Evolutionary conservation across 208 protist species (phyloP), one percentile per base, ranked within the genome.

Genomic region (Spongospora subterranea): DNA sequence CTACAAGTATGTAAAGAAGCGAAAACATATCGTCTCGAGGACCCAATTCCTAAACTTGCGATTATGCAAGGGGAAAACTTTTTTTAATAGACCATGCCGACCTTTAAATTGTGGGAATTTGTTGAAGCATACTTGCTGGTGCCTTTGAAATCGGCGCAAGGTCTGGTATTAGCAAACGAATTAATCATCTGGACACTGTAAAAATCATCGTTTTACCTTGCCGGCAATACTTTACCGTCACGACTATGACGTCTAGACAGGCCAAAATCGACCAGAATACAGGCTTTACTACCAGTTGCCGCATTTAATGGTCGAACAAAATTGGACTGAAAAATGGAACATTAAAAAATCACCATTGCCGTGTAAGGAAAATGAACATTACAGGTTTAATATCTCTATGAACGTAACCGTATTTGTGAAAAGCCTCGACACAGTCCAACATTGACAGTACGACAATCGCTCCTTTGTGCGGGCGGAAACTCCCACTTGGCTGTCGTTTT

Each of bases 21-120:
- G 71, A 82, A n/a, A 82, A 82, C 11, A 82, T 82, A 43, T 82
- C 71, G n/a, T 82, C 71, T 13, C 71, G 71, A 82, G 71, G 71
- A 6, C 35, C 71, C n/a, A 82, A 43, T 43, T 82, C 71, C 71
- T 82, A 35, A 45, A 20, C 40, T 6, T 20, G 40, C n/a, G 6
- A 82, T 82, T n/a, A n/a, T n/a, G n/a, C n/a, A 82, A 82, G n/a
- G n/a, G 6, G 71, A 82, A 35, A 13, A 82, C 6, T 20, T 17
- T 6, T 20, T 82, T 20, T 20, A 35, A 35, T 39, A 43, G 35
- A 40, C 11, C 17, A 20, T 43, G 71, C 17, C 40, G 35, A 82
- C 71, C 71, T 82, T 82, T 6, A 6, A 82, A 35, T 6, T 39
- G n/a, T 82, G 71, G 11, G 71, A 82, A 43, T 82, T 82, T 43